Conservation (phyloP, 139 green algal genomes). For the Coelastrella sp. region DNA sequence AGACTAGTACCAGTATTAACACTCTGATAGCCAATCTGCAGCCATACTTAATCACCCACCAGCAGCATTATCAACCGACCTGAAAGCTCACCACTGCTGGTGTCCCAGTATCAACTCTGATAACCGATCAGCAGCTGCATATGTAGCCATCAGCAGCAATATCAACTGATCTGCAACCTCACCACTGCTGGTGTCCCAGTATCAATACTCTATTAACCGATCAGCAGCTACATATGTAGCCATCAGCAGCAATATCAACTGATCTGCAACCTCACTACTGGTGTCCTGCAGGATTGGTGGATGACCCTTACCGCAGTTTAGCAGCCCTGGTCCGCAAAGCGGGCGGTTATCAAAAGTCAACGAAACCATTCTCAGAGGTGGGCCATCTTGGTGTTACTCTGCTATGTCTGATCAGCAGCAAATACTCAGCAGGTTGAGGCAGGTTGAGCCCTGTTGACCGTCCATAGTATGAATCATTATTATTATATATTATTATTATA, state of each 20-base stretch:
- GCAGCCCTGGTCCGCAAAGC: conserved; percentile 46
- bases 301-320: conserved; percentile 49
- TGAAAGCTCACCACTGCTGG: background rate
- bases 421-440: background rate
- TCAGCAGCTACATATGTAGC: too few species aligned
- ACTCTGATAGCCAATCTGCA: too few species aligned
- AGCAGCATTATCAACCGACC: background rate
- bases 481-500: background rate
- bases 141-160: too few species aligned
- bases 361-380: conserved; percentile 45
- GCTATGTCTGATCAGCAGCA: background rate
- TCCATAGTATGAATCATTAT: background rate
- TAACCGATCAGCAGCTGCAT: too few species aligned
- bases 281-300: conserved; percentile 18
- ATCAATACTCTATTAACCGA: too few species aligned
- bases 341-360: conserved; percentile 42
- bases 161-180: too few species aligned
- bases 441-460: background rate
- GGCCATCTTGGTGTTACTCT: background rate
- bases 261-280: background rate
- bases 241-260: background rate
- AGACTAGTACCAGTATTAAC: too few species aligned
- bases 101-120: too few species aligned
- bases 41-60: background rate
- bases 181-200: too few species aligned